phyloP scores from a whole-genome alignment of 306 rosid species.

The Malus sylvestris region DNA sequence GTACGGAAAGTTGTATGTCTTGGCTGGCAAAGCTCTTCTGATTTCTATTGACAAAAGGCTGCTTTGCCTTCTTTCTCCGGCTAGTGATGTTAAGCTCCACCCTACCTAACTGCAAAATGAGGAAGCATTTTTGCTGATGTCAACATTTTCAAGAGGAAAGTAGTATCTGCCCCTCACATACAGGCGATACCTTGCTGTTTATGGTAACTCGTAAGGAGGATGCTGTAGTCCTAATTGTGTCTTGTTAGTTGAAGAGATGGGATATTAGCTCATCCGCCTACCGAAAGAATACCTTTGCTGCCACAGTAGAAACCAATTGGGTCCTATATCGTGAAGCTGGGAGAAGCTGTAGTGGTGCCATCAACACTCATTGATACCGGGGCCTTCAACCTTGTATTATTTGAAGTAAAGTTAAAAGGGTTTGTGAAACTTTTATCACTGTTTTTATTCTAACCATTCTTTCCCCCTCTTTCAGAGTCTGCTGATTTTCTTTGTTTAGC shows the following conservation, averaged over 20 bases:
- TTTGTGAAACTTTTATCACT: conserved; percentile 21
- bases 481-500: conserved; percentile 22
- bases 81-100: conserved; percentile 16
- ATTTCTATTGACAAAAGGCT: conserved; percentile 5
- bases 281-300: conserved; percentile 8
- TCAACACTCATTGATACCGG: conserved; percentile 26
- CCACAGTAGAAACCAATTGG: conserved; percentile 8
- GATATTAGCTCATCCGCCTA: conserved; percentile 10
- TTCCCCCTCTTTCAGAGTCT: conserved; percentile 23
- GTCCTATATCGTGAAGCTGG: conserved; percentile 6
- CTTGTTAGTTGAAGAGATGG: conserved; percentile 5
- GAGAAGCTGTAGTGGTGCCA: conserved; percentile 18
- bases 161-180: neutral
- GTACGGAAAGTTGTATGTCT: conserved; percentile 16
- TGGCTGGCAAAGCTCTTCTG: conserved; percentile 16
- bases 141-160: conserved; percentile 14
- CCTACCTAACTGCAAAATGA: conserved; percentile 24
- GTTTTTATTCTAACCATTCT: conserved; percentile 31
- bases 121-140: conserved; percentile 12
- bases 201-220: neutral
- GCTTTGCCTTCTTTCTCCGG: conserved; percentile 13
- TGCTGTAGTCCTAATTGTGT: neutral
- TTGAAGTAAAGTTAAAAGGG: conserved; percentile 17
- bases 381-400: conserved; percentile 39
- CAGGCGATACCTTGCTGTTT: conserved; percentile 7